Percentiles rank a stretch among this genome's conserved stretches.
These are phyloP conservation scores for Neonectria neomacrospora DNA, from an alignment of 2,329 filamentous ascomycete species.

Conservation along the genomic window DNA sequence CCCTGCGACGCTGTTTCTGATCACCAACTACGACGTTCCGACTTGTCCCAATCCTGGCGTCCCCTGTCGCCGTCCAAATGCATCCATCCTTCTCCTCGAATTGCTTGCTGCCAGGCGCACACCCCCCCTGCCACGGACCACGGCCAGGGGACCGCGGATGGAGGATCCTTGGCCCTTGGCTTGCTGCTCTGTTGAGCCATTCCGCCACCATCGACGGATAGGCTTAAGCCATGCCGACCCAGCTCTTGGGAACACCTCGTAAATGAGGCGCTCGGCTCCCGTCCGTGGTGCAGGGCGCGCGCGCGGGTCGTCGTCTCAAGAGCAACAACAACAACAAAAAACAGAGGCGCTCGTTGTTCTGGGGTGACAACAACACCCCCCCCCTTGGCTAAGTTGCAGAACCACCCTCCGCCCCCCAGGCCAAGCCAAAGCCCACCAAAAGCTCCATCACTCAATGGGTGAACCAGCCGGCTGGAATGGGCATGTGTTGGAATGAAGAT, in stretches of 20 bases:
- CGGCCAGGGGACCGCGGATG: constrained; percentile 2
- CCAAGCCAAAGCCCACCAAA: constrained; percentile 28
- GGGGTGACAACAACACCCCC: constrained; percentile 33
- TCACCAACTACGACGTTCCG: constrained; percentile 14
- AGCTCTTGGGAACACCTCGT: constrained; percentile 45
- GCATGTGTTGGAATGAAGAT: constrained; percentile 33
- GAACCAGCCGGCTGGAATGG: constrained; percentile 41
- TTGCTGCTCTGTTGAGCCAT: constrained; percentile 39
- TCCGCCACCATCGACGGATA: constrained; percentile 49
- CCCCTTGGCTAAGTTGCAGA: constrained; percentile 8
- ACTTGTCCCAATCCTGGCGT: constrained; percentile 3
- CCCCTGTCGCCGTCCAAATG: constrained; percentile 23
- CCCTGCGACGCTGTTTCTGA: constrained; percentile 9
- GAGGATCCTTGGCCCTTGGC: constrained; percentile 14
- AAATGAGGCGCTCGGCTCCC: constrained; percentile 45
- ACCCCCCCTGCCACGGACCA: constrained; percentile 22
- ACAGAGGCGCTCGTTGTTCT: constrained; percentile 14
- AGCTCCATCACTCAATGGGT: constrained; percentile 26
- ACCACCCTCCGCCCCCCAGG: constrained; percentile 12
- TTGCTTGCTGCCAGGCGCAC: constrained; percentile 21
- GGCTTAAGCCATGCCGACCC: constrained; percentile 49
- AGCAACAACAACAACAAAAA: not conserved
- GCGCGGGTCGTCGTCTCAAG: constrained; percentile 12
- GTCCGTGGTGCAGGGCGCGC: constrained; percentile 40
- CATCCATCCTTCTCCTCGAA: constrained; percentile 10